These are phyloP conservation scores for Alternaria triticimaculans DNA, from an alignment of 2,329 filamentous ascomycete genomes.

Conservation along the genomic window DNA sequence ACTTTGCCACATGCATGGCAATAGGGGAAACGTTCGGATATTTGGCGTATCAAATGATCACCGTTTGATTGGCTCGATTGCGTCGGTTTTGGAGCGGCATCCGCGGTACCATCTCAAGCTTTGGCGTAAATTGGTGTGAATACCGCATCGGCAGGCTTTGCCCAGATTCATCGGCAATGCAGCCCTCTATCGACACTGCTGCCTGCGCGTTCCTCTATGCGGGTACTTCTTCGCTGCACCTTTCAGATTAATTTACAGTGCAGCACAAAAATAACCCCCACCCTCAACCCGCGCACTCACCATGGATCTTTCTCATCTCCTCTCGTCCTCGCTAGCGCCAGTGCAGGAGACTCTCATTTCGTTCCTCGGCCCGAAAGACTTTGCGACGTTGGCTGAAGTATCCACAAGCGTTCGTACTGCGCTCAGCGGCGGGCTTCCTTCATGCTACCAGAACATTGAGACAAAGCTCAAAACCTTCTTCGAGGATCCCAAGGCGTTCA, in stretches of 20 bases:
- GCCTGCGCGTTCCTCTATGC: neutral
- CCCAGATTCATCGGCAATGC: neutral
- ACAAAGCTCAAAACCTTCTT: neutral
- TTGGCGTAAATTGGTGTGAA: no score
- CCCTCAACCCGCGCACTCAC: neutral
- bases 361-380: neutral
- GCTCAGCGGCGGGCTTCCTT: neutral
- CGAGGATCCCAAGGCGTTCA: neutral
- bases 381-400: neutral
- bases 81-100: no score
- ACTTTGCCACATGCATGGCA: neutral
- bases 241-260: neutral
- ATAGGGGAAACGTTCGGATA: neutral
- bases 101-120: no score
- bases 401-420: neutral
- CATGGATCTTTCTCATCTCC: neutral
- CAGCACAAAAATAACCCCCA: neutral
- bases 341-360: neutral
- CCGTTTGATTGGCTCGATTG: no score
- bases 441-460: neutral
- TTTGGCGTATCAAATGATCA: no score
- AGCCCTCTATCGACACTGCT: neutral
- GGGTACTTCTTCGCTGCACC: neutral
- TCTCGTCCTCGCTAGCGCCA: neutral
- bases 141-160: neutral